Evolutionary conservation across 1,284 basidiomycete genomes (phyloP), one percentile per base, ranked within the genome.

Genomic region (Bothia castanella): DNA sequence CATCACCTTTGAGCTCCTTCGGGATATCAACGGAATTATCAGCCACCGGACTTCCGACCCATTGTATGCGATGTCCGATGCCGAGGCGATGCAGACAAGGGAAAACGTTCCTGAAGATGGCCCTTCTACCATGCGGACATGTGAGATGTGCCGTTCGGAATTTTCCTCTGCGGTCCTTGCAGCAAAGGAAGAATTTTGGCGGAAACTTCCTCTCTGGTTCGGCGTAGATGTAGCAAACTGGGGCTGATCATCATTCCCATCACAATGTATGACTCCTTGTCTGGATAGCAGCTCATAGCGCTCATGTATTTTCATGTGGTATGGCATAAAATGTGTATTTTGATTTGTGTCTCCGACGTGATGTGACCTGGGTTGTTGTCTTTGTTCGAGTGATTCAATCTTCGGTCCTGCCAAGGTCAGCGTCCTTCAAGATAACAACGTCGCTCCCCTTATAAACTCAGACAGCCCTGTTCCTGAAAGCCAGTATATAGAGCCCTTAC

Each of bases 1-100:
- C 19, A 77, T 85, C 53, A 85, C 81, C 4, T 84, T 84, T 58
- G 82, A 86, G 59, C 76, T 88, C 37, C 73, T 88, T 49, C 77
- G 82, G 32, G 83, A 86, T 58, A 75, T 83, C 53, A 85, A 85
- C 60, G 83, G 83, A n/a, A 74, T 83, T 52, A 69, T 82, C 21
- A 77, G 76, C 52, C 79, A 82, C 54, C 77, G 82, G 45, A 82
- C 77, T 56, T 80, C 79, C 12, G 85, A 88, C 56, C 84, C 85
- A 2, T 69, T 88, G 31, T 83, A 82, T 56, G 79, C 82, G 14
- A 83, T 88, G 58, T 71, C 77, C 58, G 81, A 85, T 50, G 77
- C 80, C 38, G 74, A 83, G 56, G 61, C 78, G 41, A 82, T 87
- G 78, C 82, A 84, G 58, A 75, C 75, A 3, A 73, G 76, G 37